Conservation (phyloP, 352 stramenopile species). For the Phytophthora chlamydospora region DNA sequence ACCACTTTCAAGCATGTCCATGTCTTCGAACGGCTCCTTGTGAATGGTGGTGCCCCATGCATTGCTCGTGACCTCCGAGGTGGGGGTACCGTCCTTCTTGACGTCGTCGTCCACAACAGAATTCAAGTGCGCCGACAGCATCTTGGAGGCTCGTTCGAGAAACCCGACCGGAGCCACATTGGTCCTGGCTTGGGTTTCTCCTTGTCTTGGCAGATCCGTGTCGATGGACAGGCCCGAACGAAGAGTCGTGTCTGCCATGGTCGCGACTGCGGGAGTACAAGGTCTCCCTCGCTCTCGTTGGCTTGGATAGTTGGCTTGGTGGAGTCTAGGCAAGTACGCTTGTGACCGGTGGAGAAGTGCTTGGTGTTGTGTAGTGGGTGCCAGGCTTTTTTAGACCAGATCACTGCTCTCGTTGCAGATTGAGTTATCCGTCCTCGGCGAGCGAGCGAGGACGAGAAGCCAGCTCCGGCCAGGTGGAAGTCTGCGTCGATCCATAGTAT, state of each 20-base stretch:
- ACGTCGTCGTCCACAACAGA: constrained; percentile 13
- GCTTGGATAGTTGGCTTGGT: constrained; percentile 21
- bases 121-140: constrained; percentile 47
- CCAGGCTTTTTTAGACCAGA: constrained; percentile 4
- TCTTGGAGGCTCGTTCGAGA: constrained; percentile 65
- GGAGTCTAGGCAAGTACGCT: constrained; percentile 28
- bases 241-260: constrained; percentile 60
- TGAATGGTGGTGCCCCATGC: constrained; percentile 70
- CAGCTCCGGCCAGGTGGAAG: constrained; percentile 10
- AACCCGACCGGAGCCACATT: constrained; percentile 45
- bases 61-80: constrained; percentile 19
- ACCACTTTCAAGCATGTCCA: constrained; percentile 86
- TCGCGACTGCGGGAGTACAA: constrained; percentile 3
- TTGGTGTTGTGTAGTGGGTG: constrained; percentile 9
- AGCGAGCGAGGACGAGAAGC: constrained; percentile 16
- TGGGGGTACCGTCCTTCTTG: constrained; percentile 31
- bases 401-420: constrained; percentile 1
- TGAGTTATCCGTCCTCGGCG: constrained; percentile 14
- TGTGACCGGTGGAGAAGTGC: constrained; percentile 17
- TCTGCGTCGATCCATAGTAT: constrained; percentile 5
- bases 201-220: constrained; percentile 42
- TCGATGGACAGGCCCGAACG: constrained; percentile 63
- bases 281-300: constrained; percentile 1
- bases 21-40: constrained; percentile 80
- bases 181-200: constrained; percentile 16